Percentiles rank a stretch among this genome's conserved stretches.
Conservation (phyloP, 1,284 basidiomycete species). For the Heterobasidion occidentale region DNA sequence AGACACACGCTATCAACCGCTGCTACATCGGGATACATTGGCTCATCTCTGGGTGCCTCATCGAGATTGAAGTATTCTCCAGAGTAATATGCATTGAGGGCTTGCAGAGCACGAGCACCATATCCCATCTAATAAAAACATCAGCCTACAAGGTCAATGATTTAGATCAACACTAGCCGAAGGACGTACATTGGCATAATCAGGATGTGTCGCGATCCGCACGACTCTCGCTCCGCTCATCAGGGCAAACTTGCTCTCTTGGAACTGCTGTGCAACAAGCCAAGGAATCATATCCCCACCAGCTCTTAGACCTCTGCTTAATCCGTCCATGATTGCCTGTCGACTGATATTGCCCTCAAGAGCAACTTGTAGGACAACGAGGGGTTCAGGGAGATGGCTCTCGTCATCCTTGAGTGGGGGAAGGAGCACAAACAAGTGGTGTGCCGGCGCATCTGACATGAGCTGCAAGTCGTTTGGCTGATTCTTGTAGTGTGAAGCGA, state of each 20-base stretch:
- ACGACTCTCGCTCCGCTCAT: slow-evolving; percentile 91
- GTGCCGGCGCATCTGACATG: slow-evolving; percentile 93
- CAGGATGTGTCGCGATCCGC: slow-evolving; percentile 94
- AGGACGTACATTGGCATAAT: slow-evolving; percentile 74
- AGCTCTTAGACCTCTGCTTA: slow-evolving; percentile 73
- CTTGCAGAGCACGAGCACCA: slow-evolving; percentile 85
- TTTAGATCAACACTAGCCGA: neutral
- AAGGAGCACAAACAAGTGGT: slow-evolving; percentile 93
- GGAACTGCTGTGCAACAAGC: slow-evolving; percentile 94
- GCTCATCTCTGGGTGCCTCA: slow-evolving; percentile 51
- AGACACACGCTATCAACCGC: slow-evolving; percentile 51
- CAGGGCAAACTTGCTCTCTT: slow-evolving; percentile 91
- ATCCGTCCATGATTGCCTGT: slow-evolving; percentile 79
- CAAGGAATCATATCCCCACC: slow-evolving; percentile 99
- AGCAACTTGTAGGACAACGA: slow-evolving; percentile 94
- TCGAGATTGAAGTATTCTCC: slow-evolving; percentile 91
- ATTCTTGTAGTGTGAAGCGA: slow-evolving; percentile 98
- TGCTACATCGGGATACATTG: slow-evolving; percentile 55
- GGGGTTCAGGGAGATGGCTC: slow-evolving; percentile 81
- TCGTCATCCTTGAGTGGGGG: slow-evolving; percentile 88
- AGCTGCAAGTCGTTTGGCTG: slow-evolving; percentile 98
- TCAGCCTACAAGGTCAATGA: slow-evolving; percentile 3
- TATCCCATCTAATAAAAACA: slow-evolving; percentile 81
- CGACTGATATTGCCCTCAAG: slow-evolving; percentile 92
- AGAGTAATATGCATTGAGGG: slow-evolving; percentile 85